Evolutionary conservation across 331 rosid species (phyloP), one percentile per base, ranked within the genome.

Genomic region (Stylosanthes scabra): DNA sequence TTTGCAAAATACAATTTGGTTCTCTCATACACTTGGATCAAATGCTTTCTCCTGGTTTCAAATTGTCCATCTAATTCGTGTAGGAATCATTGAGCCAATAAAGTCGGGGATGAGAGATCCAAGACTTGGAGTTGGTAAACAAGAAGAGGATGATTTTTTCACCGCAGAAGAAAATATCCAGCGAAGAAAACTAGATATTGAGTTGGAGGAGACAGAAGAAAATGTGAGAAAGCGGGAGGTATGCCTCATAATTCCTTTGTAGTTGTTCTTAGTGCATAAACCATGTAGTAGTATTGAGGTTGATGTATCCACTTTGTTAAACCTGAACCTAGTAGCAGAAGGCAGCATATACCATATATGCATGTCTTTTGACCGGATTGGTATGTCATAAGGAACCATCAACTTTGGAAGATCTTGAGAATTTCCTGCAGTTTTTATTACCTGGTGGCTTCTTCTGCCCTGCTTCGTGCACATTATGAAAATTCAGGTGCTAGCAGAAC

Each of bases 401-500:
- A 88, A 88, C 88, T 88, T 91, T 89, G 93, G 93, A 91, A 83
- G 96, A 84, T 94, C 98, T 88, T 94, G 94, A 91, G 97, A 94
- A 89, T 91, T 94, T 94, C 96, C 88, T 94, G 93, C 97, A 91
- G 97, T 94, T 94, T 94, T 91, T 94, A 94, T 94, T 91, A 91
- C 97, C 96, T 91, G 98, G 96, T 89, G 96, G 97, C 97, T 88
- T 89, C 94, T 91, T 83, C 94, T 88, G 94, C 98, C 90, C 90
- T 83, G 94, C 97, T 89, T 91, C 97, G 88, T 89, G 96, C 96
- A 80, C 92, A 79, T 91, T 91, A 82, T 92, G 91, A 93, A 91
- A 91, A 89, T 91, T 94, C 97, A 93, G 95, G 97, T 93, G 63
- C 78, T 93, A 88, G 98, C 96, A 70, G 97, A 89, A 83, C 94